Evolutionary conservation across 257 asterid genomes (phyloP), one percentile per base, ranked within the genome.

Genomic region (Cynanchum wilfordii): DNA sequence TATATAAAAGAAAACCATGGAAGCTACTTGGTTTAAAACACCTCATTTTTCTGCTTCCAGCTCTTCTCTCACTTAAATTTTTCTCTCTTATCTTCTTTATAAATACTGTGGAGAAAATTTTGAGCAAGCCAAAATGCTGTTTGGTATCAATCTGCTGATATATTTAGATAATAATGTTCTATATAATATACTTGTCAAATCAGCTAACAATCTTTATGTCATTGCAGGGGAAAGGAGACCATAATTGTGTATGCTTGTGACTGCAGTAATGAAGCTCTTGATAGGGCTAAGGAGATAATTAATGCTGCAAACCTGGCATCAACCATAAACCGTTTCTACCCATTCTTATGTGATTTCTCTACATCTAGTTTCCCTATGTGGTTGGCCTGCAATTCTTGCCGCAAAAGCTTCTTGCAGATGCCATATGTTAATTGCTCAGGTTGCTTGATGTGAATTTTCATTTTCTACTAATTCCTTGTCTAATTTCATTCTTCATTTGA

Each of bases 211-310:
- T 20, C 44, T 19, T 13, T 50, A 45, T 69, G 55, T 69, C 36
- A 9, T 42, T 75, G 79, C 82, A 91, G 97, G 78, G 91, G 84
- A 70, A 86, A 82, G 42, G 89, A 85, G 75, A 79, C 77, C 82
- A 81, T 84, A 71, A 69, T 73, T 67, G 57, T 94, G 68, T 94
- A 87, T 76, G 98, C 95, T 42, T 88, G 97, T 76, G 98, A 94
- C 78, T 88, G 96, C 80, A 88, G 98, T 77, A 78, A 73, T 73
- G 96, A 89, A 81, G 97, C 98, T 74, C 90, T 94, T 75, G 86
- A 88, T 72, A 87, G 95, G 80, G 83, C 96, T 30, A 87, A 88
- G 78, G 93, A 87, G 80, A 86, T 79, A 47, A 83, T 94, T 51
- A 70, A 60, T 79, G 85, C 83, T 70, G 84, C 87, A 73, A 77